These are phyloP conservation scores for Conticribra weissflogii DNA, from an alignment of 108 stramenopile species.

Conservation along the genomic window DNA sequence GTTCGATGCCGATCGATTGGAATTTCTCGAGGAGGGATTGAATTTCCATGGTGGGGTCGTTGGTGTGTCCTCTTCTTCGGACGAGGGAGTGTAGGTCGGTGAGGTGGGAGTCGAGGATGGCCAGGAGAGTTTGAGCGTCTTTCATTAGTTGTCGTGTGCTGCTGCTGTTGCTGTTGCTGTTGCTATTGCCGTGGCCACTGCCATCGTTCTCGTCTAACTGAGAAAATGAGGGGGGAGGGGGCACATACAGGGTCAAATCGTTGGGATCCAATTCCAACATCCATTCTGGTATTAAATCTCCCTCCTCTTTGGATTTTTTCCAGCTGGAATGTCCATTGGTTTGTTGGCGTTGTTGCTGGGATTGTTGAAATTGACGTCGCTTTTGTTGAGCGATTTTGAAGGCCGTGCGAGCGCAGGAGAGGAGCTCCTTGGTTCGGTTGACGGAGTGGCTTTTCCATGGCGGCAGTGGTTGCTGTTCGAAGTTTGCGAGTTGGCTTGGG, in stretches of 20 bases:
- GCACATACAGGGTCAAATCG: constrained; percentile 33
- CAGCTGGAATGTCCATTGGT: neutral
- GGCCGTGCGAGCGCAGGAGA: constrained; percentile 81
- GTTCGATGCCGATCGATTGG: constrained; percentile 65
- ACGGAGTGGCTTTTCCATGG: constrained; percentile 55
- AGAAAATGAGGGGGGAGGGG: constrained; percentile 1
- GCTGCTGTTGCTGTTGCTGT: neutral
- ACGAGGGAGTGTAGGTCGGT: constrained; percentile 67
- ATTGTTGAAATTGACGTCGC: constrained; percentile 28
- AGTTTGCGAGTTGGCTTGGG: no score
- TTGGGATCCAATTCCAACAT: constrained; percentile 28
- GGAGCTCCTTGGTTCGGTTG: constrained; percentile 71
- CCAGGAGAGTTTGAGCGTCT: constrained; percentile 64
- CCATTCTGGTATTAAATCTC: constrained; percentile 34
- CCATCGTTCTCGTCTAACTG: neutral
- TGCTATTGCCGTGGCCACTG: neutral
- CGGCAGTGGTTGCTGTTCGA: neutral
- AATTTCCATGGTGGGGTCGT: constrained; percentile 85
- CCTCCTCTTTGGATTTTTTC: neutral
- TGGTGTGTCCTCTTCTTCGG: constrained; percentile 79
- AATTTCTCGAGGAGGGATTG: constrained; percentile 54
- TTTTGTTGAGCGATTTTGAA: constrained; percentile 64
- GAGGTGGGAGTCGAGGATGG: constrained; percentile 60
- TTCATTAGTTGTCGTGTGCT: constrained; percentile 40
- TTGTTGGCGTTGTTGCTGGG: neutral